phyloP scores from a whole-genome alignment of 306 rosid species.

The Vigna reflexopilosa region DNA sequence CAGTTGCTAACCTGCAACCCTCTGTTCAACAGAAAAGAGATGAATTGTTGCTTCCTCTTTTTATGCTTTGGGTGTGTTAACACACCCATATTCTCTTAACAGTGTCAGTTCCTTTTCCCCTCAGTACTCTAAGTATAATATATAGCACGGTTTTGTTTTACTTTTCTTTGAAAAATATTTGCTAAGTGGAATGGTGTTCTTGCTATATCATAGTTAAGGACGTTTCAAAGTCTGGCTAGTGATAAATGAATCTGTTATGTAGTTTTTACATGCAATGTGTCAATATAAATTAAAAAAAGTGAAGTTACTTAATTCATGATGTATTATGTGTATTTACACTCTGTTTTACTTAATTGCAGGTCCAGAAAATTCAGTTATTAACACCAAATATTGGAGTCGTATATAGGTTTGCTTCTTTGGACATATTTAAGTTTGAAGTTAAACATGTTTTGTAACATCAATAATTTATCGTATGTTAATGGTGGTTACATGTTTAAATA shows the following conservation, averaged over 20 bases:
- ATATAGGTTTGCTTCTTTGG: conserved; percentile 68
- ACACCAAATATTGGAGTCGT: conserved; percentile 97
- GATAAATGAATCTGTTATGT: neutral
- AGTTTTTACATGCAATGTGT: neutral
- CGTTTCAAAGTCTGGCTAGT: conserved; percentile 1
- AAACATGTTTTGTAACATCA: conserved; percentile 20
- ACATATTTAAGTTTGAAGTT: conserved; percentile 38
- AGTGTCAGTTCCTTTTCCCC: conserved; percentile 9
- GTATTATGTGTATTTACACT: conserved; percentile 8
- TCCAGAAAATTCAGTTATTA: conserved; percentile 83
- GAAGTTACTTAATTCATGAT: conserved; percentile 8
- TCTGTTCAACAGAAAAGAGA: too few relatives aligned
- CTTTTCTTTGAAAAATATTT: neutral
- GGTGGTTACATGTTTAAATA: neutral
- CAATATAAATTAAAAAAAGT: neutral
- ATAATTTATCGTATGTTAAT: neutral
- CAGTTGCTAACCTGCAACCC: too few relatives aligned
- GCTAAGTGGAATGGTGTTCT: conserved; percentile 1
- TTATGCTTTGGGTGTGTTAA: too few relatives aligned
- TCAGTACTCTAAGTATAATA: neutral
- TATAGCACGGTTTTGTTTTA: neutral
- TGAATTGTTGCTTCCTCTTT: too few relatives aligned
- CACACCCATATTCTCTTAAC: neutral
- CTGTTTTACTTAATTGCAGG: conserved; percentile 58
- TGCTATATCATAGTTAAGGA: neutral